Evolutionary conservation across 139 green algal genomes (phyloP).

Genomic region (Haematococcus sp.): DNA sequence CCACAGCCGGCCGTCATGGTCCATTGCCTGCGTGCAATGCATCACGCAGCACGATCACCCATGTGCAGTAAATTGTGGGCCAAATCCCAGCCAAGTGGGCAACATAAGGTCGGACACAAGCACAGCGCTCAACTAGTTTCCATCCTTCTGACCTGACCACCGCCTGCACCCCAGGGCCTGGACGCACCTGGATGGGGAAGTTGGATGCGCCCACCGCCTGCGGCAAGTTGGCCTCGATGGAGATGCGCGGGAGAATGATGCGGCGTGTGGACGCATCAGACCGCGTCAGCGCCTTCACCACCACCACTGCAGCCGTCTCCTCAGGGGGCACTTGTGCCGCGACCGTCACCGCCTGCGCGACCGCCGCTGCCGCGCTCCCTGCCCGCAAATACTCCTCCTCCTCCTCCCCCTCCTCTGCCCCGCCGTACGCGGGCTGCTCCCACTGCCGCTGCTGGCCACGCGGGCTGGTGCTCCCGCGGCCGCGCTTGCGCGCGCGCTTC

Average conservation of each 20-base stretch:
- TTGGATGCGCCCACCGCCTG: not conserved
- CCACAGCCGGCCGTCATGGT: slow-evolving; percentile 8
- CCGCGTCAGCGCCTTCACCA: slow-evolving; percentile 72
- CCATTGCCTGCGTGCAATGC: not conserved
- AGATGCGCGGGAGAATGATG: slow-evolving; percentile 72
- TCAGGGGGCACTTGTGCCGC: too few species aligned
- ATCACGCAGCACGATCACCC: too few species aligned
- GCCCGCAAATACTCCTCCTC: too few species aligned
- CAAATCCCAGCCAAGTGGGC: not conserved
- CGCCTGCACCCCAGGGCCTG: not conserved
- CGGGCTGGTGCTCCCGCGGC: too few species aligned
- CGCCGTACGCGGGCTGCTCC: too few species aligned
- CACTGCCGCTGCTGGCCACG: too few species aligned
- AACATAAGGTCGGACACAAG: not conserved
- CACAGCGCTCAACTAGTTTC: not conserved
- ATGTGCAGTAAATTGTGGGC: too few species aligned
- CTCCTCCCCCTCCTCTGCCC: too few species aligned
- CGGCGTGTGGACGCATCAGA: slow-evolving; percentile 56
- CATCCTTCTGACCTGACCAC: slow-evolving; percentile 24
- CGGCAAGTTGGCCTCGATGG: slow-evolving; percentile 60
- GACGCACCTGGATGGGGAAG: slow-evolving; percentile 13
- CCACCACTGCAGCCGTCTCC: slow-evolving; percentile 42
- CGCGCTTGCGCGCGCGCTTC: too few species aligned
- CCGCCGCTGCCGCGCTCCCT: too few species aligned
- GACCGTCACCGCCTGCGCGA: too few species aligned